Base-by-base conservation (phyloP, 108 stramenopile species). In the Cyclostephanos tholiformis region DNA sequence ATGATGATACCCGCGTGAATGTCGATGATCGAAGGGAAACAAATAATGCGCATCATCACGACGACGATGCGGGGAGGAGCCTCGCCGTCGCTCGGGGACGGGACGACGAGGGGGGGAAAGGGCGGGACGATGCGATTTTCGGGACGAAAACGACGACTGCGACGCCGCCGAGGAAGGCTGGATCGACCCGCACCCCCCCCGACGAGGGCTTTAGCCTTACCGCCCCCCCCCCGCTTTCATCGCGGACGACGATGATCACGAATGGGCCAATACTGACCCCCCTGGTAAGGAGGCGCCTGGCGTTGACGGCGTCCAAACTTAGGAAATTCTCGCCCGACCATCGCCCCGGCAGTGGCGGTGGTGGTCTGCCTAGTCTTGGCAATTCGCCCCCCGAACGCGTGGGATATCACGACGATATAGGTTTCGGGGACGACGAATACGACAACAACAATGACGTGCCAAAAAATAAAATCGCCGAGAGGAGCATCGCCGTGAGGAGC, bases 251-350 rank as follows among this genome's bases (percentile, higher is more conserved):
- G 30, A 77, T 72, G 22, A 26, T 62, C 56, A 23, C 27, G 38
- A 69, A 55, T 22, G 39, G 38, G 25, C 17, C 39, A 10, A 20
- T 39, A 9, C 22, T 74, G 14, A 76, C 82, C 39, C 79, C 82
- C 2, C 46, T 71, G 55, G 75, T 58, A 5, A 79, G 59, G 51
- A 85, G 73, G 65, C 77, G 84, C 22, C 38, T 85, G 23, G 68
- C 70, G 25, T 66, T 81, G 12, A 68, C 76, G 35, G 67, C 76
- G 36, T 53, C 82, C 19, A 64, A 38, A 16, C 58, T 85, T n/a
- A 72, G 67, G 8, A 63, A 61, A 67, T 79, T 85, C 56, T 78
- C 81, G 35, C 63, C 32, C 12, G 84, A 82, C 1, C 76, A 82
- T 35, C 43, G 22, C 25, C 17, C 13, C 41, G 38, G 25, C 12